Percentiles rank a stretch among this genome's conserved stretches.
Conservation (phyloP, 1,284 basidiomycete species). For the Xanthoconium separans region DNA sequence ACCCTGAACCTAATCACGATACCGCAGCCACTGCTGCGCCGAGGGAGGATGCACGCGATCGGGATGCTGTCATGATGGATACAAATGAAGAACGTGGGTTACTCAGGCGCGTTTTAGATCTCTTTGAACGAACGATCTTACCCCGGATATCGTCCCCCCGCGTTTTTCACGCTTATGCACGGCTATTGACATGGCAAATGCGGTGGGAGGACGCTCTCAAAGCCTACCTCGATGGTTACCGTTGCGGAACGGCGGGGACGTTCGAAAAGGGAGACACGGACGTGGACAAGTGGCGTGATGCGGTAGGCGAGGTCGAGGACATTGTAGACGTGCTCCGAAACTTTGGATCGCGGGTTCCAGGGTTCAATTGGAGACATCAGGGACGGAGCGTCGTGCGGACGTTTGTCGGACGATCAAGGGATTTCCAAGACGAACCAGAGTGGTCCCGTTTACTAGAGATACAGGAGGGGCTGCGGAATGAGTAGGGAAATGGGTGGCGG, state of each 20-base stretch:
- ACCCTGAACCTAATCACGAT: constrained; percentile 16
- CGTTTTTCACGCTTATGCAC: constrained; percentile 79
- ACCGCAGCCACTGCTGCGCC: background rate
- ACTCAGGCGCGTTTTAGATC: constrained; percentile 57
- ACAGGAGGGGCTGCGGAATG: constrained; percentile 51
- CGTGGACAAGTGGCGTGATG: constrained; percentile 65
- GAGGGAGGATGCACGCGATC: background rate
- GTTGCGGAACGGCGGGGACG: constrained; percentile 68
- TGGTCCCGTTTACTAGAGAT: constrained; percentile 70
- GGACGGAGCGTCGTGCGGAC: constrained; percentile 85
- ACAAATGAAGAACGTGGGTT: constrained; percentile 71
- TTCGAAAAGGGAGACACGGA: constrained; percentile 68
- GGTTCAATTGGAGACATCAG: constrained; percentile 79
- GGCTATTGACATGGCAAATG: constrained; percentile 71
- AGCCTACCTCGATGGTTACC: constrained; percentile 82
- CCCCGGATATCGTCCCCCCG: constrained; percentile 75
- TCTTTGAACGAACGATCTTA: constrained; percentile 79
- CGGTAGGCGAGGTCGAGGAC: constrained; percentile 76
- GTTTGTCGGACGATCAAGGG: constrained; percentile 80
- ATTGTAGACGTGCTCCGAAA: constrained; percentile 82
- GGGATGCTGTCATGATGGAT: constrained; percentile 28
- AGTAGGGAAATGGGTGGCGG: constrained; percentile 8
- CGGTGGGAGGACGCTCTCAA: constrained; percentile 78
- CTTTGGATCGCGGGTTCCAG: constrained; percentile 70
- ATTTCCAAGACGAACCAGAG: constrained; percentile 87